Percentiles rank a stretch among this genome's conserved stretches.
phyloP scores from a whole-genome alignment of 2,329 filamentous ascomycete genomes.

The Exophiala aquamarina region DNA sequence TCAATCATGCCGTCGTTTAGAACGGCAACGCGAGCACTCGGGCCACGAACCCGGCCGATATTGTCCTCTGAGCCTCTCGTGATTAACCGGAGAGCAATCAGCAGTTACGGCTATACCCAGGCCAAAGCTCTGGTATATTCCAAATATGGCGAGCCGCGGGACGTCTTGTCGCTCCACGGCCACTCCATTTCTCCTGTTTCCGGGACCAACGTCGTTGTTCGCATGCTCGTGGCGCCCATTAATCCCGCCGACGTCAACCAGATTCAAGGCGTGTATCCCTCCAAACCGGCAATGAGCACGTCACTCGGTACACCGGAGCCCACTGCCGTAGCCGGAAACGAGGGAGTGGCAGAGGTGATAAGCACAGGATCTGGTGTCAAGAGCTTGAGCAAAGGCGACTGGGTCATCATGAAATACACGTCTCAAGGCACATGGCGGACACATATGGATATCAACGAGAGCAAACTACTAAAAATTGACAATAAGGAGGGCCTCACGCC shows the following conservation, averaged over 20 bases:
- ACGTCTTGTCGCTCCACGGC: conserved; percentile 49
- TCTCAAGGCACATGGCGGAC: conserved; percentile 95
- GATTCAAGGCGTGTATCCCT: conserved; percentile 93
- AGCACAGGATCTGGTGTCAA: conserved; percentile 63
- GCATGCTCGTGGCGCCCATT: conserved; percentile 85
- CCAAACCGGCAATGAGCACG: conserved; percentile 74
- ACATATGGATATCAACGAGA: conserved; percentile 68
- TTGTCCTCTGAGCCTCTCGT: not conserved
- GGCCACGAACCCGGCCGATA: too few species aligned
- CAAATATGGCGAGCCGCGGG: conserved; percentile 49
- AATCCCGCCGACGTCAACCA: conserved; percentile 99
- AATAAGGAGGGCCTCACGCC: conserved; percentile 69
- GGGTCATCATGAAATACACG: conserved; percentile 83
- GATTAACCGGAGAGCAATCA: conserved; percentile 38
- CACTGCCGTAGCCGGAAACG: conserved; percentile 80
- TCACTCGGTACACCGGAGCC: conserved; percentile 74
- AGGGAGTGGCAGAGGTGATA: conserved; percentile 90
- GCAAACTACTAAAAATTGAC: conserved; percentile 66
- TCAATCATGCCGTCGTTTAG: too few species aligned
- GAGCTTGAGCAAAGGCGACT: conserved; percentile 74
- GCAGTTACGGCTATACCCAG: conserved; percentile 51
- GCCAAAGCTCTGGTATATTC: conserved; percentile 50
- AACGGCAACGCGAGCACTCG: too few species aligned
- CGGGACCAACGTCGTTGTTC: conserved; percentile 71
- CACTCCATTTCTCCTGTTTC: conserved; percentile 51